A percentile compares a stretch with the other conserved stretches of the same genome.
These are phyloP conservation scores for Cornus suecica DNA, from an alignment of 148 eudicot genomes.

Conservation along the genomic window DNA sequence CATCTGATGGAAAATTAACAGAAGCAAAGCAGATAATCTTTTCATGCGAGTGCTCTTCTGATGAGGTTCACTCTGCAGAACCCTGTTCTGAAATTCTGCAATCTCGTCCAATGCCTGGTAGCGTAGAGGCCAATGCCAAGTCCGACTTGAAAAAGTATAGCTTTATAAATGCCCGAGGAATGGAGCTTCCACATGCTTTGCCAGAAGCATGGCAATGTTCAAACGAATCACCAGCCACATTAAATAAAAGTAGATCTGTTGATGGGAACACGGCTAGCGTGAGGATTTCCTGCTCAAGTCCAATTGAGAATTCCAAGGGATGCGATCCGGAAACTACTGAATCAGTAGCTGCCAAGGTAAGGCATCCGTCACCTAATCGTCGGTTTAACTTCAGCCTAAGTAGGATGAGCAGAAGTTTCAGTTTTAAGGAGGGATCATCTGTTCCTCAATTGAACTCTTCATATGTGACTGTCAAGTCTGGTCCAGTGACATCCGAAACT, in stretches of 20 bases:
- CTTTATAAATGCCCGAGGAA: slow-evolving; percentile 28
- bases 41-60: slow-evolving; percentile 33
- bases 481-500: slow-evolving; percentile 40
- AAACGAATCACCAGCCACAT: slow-evolving; percentile 10
- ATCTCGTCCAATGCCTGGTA: slow-evolving; percentile 40
- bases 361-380: slow-evolving; percentile 35
- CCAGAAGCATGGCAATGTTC: slow-evolving; percentile 3
- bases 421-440: slow-evolving; percentile 56
- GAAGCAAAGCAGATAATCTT: slow-evolving; percentile 40
- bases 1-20: slow-evolving; percentile 37
- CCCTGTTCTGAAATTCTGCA: slow-evolving; percentile 34
- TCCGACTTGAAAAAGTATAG: slow-evolving; percentile 33
- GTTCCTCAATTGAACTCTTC: slow-evolving; percentile 33
- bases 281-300: slow-evolving; percentile 8
- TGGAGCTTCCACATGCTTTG: slow-evolving; percentile 20
- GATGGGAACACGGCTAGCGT: slow-evolving; percentile 9
- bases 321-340: slow-evolving; percentile 18
- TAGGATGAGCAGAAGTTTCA: slow-evolving; percentile 61
- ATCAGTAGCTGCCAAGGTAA: slow-evolving; percentile 25
- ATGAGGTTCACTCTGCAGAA: slow-evolving; percentile 24
- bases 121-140: slow-evolving; percentile 29
- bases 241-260: slow-evolving; percentile 3
- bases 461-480: slow-evolving; percentile 43
- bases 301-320: slow-evolving; percentile 20
- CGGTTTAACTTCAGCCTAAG: slow-evolving; percentile 52